These are phyloP conservation scores for Penicillium sp. DNA, from an alignment of 2,329 filamentous ascomycete genomes.

Conservation along the genomic window DNA sequence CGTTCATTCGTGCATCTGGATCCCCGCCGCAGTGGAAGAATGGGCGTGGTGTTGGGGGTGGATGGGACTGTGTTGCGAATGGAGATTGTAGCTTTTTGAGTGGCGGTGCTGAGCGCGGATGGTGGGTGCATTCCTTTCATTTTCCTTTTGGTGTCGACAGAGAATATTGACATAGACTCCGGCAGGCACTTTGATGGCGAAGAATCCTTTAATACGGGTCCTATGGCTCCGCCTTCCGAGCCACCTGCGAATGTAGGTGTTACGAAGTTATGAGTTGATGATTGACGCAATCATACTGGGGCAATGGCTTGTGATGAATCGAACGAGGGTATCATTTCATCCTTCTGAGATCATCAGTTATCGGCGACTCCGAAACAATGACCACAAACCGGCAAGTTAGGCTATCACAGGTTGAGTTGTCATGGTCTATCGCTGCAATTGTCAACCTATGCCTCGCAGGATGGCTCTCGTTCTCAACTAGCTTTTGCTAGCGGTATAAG, in stretches of 20 bases:
- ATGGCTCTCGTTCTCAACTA: neutral
- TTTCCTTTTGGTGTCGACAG: neutral
- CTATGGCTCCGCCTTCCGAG: constrained; percentile 30
- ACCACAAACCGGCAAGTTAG: neutral
- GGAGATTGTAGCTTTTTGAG: constrained; percentile 82
- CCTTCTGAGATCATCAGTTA: too few relatives aligned
- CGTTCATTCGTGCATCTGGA: constrained; percentile 20
- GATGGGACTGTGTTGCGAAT: constrained; percentile 77
- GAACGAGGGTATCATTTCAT: neutral
- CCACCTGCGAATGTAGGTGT: constrained; percentile 7
- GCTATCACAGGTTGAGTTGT: neutral
- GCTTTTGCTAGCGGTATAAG: neutral
- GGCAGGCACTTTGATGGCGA: constrained; percentile 49
- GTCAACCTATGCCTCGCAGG: neutral
- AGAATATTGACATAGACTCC: constrained; percentile 23
- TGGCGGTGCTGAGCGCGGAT: constrained; percentile 81
- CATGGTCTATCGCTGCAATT: neutral
- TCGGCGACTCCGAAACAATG: too few relatives aligned
- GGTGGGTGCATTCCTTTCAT: constrained; percentile 55
- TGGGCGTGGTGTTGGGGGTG: constrained; percentile 66
- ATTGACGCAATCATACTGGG: too few relatives aligned
- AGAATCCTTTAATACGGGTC: constrained; percentile 46
- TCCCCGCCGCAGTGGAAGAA: constrained; percentile 53
- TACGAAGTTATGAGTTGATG: constrained; percentile 24
- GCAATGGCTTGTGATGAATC: neutral